Percentiles rank a stretch among this genome's conserved stretches.
Conservation (phyloP, 2,329 filamentous ascomycete species). For the Penicillium oxalicum region DNA sequence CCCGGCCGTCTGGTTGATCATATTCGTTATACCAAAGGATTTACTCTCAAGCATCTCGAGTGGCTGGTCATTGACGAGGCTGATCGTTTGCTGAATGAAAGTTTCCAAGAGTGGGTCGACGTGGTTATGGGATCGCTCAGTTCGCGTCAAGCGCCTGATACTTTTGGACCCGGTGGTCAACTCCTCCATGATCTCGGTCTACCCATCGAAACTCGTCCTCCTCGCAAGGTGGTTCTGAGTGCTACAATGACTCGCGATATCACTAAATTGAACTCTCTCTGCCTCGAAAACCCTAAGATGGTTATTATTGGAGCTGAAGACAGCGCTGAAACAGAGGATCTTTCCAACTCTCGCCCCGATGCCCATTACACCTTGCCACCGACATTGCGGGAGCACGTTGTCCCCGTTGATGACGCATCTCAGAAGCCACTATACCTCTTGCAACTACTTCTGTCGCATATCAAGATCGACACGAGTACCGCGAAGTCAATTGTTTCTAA, state of each 20-base stretch:
- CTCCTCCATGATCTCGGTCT: conserved; percentile 33
- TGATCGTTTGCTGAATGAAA: conserved; percentile 83
- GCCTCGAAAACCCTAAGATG: conserved; percentile 66
- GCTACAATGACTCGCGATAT: conserved; percentile 89
- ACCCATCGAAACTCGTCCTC: conserved; percentile 36
- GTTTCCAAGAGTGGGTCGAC: conserved; percentile 85
- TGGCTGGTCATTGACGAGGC: conserved; percentile 95
- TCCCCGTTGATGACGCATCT: conserved; percentile 62
- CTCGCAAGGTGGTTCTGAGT: conserved; percentile 80
- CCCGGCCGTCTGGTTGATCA: conserved; percentile 90
- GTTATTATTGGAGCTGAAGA: conserved; percentile 62
- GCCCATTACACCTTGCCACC: conserved; percentile 55
- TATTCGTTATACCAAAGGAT: conserved; percentile 74
- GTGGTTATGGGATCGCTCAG: conserved; percentile 58
- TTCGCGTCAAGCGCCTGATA: conserved; percentile 46
- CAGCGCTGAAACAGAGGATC: conserved; percentile 14
- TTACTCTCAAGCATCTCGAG: conserved; percentile 68
- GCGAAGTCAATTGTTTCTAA: not conserved
- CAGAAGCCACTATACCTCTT: conserved; percentile 82
- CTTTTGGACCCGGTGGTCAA: conserved; percentile 39
- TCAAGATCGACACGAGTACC: conserved; percentile 21
- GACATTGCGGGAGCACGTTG: conserved; percentile 57
- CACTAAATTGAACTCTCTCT: conserved; percentile 68
- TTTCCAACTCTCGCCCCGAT: conserved; percentile 18
- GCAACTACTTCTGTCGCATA: conserved; percentile 55